These are phyloP conservation scores for Warburgia ugandensis DNA, from an alignment of 164 flowering plant species.

Conservation along the genomic window DNA sequence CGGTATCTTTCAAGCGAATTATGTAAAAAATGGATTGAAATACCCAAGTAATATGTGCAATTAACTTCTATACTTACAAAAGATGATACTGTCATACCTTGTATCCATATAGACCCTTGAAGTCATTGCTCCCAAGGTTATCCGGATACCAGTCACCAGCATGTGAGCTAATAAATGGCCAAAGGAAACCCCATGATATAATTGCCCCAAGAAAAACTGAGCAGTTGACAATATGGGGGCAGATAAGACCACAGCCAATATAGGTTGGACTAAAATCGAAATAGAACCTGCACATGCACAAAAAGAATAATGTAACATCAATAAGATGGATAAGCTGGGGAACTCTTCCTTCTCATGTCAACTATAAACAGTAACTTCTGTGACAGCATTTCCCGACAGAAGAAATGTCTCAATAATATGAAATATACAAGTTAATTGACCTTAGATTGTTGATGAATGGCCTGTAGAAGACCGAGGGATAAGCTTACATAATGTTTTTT, in stretches of 20 bases:
- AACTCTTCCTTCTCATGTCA: neutral
- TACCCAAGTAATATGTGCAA: too few relatives aligned
- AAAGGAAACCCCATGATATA: constrained; percentile 90
- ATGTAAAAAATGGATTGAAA: neutral
- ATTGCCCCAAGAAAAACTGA: constrained; percentile 92
- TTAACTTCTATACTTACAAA: too few relatives aligned
- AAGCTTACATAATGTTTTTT: too few relatives aligned
- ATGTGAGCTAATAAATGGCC: constrained; percentile 72
- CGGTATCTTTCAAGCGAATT: neutral
- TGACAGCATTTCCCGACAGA: too few relatives aligned
- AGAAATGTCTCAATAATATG: too few relatives aligned
- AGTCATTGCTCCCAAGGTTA: constrained; percentile 75
- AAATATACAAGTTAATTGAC: too few relatives aligned
- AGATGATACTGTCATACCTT: constrained; percentile 46
- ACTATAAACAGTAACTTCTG: neutral
- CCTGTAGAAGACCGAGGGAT: too few relatives aligned
- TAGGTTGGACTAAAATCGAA: constrained; percentile 98
- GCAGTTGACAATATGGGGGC: constrained; percentile 95
- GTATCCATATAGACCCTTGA: constrained; percentile 95
- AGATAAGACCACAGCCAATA: constrained; percentile 95
- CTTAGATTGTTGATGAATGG: too few relatives aligned
- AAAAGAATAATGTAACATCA: neutral
- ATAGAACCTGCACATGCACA: constrained; percentile 65
- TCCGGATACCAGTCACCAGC: constrained; percentile 98
- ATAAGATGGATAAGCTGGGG: neutral